Percentiles rank a stretch among this genome's conserved stretches.
These are phyloP conservation scores for Saccharomyces hybrid DNA, from an alignment of 1,139 yeast genomes.

Conservation along the genomic window DNA sequence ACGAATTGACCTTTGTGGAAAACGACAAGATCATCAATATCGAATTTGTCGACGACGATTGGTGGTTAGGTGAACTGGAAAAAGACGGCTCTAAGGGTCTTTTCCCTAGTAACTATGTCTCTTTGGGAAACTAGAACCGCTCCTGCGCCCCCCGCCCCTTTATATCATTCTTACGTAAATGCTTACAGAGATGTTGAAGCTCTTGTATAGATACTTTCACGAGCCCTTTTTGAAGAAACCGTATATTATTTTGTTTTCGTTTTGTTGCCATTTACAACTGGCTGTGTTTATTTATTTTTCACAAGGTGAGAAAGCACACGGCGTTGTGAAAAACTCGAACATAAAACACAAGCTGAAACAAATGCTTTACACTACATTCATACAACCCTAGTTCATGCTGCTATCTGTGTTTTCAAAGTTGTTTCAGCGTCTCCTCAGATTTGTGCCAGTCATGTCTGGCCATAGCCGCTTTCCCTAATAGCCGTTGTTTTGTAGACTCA, in stretches of 20 bases:
- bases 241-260: background rate
- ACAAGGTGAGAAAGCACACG: background rate
- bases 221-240: background rate
- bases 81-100: slow-evolving; percentile 65
- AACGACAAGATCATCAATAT: slow-evolving; percentile 77
- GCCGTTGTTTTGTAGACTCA: background rate
- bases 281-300: background rate
- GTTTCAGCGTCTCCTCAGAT: background rate
- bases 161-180: background rate
- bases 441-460: background rate
- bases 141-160: background rate
- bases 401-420: background rate
- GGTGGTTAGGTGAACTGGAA: slow-evolving; percentile 85
- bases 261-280: background rate
- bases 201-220: background rate
- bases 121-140: slow-evolving; percentile 31
- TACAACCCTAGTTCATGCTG: background rate
- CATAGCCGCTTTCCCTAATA: background rate
- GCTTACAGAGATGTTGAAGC: background rate
- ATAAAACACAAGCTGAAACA: background rate
- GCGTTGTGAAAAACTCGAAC: background rate
- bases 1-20: slow-evolving; percentile 75
- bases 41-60: slow-evolving; percentile 89
- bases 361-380: background rate
- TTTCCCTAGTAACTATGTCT: slow-evolving; percentile 87